Base-by-base conservation (phyloP, 139 green algal genomes). In the Coelastrella sp. region DNA sequence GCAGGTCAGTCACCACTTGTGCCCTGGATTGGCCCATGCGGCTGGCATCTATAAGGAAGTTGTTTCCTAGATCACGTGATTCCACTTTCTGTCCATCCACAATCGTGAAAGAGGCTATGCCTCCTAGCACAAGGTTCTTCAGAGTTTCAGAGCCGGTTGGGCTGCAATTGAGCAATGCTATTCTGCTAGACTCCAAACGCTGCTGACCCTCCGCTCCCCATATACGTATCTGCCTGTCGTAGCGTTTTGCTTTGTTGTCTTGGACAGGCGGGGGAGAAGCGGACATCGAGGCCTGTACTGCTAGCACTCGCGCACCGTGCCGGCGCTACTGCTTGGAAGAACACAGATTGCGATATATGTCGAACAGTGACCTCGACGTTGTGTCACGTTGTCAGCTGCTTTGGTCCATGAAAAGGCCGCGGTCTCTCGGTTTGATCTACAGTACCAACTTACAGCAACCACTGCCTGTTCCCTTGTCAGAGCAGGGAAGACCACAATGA, bases 101-200 rank as follows among this genome's bases (percentile, higher is more conserved):
- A 17, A 99, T 93, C 0, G 97, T 99, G 94, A 99, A 99, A 4
- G 95, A 94, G 7, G 93, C 93, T 14, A 99, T 99, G 89, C 98
- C 98, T 0, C 98, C 97, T 56, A 99, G 94, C 0, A 99, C 98
- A 20, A 99, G 91, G 89, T 99, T 99, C 88, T 99, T 99, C 10
- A 99, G 93, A 4, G 97, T 95, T 89, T 99, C 98, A 1, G 95
- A 95, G 22, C 97, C 97, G 0, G 96, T 97, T 8, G 95, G 90
- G 15, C 94, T 92, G 63, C 90, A 93, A 20, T 96, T 96, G 0
- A 99, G 93, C 70, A 99, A 90, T 75, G 93, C 97, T 58, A 98
- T 88, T 6, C 80, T 72, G 12, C 96, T 94, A 27, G 68, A 72
- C 79, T 98, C 97, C 11, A 99, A 87, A 4, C 92, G 92, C 74